These are phyloP conservation scores for Naegleria lovaniensis DNA, from an alignment of 208 protist species.

Conservation along the genomic window DNA sequence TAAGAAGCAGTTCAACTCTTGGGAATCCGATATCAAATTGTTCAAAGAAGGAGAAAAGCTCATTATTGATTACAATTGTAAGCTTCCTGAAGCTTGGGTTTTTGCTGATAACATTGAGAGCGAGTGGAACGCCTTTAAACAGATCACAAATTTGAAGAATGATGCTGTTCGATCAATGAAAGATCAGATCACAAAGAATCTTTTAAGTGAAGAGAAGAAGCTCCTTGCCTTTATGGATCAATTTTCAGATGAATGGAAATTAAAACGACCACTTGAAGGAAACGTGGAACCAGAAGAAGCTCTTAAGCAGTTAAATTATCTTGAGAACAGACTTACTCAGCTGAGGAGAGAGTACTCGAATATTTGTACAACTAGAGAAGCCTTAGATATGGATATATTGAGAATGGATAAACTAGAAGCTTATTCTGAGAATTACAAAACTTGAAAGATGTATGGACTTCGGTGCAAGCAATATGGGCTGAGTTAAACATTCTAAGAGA, in stretches of 20 bases:
- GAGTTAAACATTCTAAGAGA: conserved; percentile 70
- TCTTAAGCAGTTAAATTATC: conserved; percentile 57
- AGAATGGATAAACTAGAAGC: conserved; percentile 54
- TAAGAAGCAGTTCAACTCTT: conserved; percentile 52
- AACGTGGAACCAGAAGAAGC: conserved; percentile 49
- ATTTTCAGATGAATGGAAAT: conserved; percentile 44
- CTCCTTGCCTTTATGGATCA: conserved; percentile 35
- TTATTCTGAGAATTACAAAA: conserved; percentile 70
- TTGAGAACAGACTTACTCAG: conserved; percentile 52
- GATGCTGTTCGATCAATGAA: conserved; percentile 66
- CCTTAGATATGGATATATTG: conserved; percentile 48
- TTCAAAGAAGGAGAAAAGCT: conserved; percentile 70
- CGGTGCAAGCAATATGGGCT: conserved; percentile 62
- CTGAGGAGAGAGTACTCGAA: conserved; percentile 55
- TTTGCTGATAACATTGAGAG: conserved; percentile 70
- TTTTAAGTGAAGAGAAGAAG: conserved; percentile 52
- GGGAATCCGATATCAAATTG: conserved; percentile 46
- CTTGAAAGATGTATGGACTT: conserved; percentile 79
- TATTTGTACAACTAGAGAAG: conserved; percentile 46
- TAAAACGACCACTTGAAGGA: conserved; percentile 43
- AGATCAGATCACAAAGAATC: conserved; percentile 54
- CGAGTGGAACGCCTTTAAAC: conserved; percentile 81
- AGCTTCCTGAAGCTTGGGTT: conserved; percentile 84
- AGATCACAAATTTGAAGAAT: conserved; percentile 80
- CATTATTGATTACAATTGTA: conserved; percentile 70